A percentile compares a stretch with the other conserved stretches of the same genome.
Conservation (phyloP, 768 basidiomycete genomes). For the Suillus subaureus region DNA sequence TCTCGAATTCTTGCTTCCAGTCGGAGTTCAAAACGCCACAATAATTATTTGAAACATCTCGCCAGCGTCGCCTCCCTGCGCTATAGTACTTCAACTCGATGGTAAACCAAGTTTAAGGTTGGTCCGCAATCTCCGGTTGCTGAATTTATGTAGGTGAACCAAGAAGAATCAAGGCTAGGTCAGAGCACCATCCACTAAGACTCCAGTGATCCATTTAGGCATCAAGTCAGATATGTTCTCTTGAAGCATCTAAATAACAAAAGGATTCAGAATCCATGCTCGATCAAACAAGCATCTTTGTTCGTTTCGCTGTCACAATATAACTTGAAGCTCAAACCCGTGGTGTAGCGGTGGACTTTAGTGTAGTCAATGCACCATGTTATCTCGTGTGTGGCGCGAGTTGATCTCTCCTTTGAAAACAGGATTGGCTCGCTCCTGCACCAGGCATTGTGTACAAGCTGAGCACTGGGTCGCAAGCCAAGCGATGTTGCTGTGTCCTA, state of each 20-base stretch:
- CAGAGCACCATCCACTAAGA: slow-evolving; percentile 26
- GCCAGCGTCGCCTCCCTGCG: neutral
- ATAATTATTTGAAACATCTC: slow-evolving; percentile 14
- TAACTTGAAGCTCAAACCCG: neutral
- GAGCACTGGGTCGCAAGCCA: no score
- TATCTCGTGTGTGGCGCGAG: neutral
- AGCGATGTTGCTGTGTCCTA: neutral
- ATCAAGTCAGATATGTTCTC: slow-evolving; percentile 31
- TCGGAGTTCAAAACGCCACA: slow-evolving; percentile 31
- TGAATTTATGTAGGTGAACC: slow-evolving; percentile 31
- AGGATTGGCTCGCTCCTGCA: neutral
- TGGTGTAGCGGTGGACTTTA: neutral
- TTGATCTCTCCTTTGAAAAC: neutral
- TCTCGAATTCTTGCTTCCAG: slow-evolving; percentile 36
- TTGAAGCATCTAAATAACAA: slow-evolving; percentile 20
- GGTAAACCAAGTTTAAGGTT: slow-evolving; percentile 20
- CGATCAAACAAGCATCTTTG: neutral
- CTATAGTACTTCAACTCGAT: slow-evolving; percentile 38
- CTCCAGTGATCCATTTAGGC: slow-evolving; percentile 38
- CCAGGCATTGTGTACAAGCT: neutral
- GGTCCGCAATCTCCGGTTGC: neutral
- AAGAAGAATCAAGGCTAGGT: slow-evolving; percentile 29
- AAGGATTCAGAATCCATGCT: neutral
- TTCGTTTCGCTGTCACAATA: neutral
- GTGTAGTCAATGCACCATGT: neutral